Evolutionary conservation across 2,329 filamentous ascomycete genomes (phyloP).

Genomic region (Monilinia polystroma): DNA sequence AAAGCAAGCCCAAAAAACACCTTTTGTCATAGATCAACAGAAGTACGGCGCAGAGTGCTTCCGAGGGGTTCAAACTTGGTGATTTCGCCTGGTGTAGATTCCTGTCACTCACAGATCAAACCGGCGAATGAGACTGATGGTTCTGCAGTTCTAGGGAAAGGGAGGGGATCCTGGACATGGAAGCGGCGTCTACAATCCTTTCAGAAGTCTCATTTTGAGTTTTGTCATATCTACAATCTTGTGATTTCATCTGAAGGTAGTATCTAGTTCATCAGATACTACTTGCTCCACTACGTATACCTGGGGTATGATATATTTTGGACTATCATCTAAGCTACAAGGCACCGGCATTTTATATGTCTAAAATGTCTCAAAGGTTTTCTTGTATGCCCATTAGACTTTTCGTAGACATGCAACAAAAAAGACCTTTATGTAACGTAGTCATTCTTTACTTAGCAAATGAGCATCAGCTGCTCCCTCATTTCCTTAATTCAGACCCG

Average conservation of each 20-base stretch:
- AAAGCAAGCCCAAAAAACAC: not conserved
- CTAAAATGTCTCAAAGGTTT: not conserved
- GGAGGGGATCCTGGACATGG: not conserved
- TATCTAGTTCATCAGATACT: not conserved
- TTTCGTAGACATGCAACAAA: conserved; percentile 2
- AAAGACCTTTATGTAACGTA: conserved; percentile 6
- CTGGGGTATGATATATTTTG: not conserved
- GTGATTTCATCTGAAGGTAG: not conserved
- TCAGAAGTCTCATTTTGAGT: not conserved
- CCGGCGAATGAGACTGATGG: not conserved
- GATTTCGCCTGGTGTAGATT: not conserved
- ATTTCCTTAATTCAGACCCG: not conserved
- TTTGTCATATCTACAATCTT: not conserved
- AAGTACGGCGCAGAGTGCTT: too few relatives aligned
- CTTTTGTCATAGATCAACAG: not conserved
- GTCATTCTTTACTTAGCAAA: not conserved
- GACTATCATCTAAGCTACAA: not conserved
- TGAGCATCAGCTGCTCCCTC: not conserved
- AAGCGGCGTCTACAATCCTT: not conserved
- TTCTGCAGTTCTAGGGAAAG: not conserved
- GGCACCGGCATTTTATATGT: not conserved
- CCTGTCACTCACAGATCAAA: not conserved
- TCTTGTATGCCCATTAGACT: not conserved
- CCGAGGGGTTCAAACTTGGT: too few relatives aligned
- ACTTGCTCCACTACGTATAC: not conserved